A percentile compares a stretch with the other conserved stretches of the same genome.
Evolutionary conservation across 2,329 filamentous ascomycete species (phyloP).

Genomic region (Zymoseptoria pseudotritici): DNA sequence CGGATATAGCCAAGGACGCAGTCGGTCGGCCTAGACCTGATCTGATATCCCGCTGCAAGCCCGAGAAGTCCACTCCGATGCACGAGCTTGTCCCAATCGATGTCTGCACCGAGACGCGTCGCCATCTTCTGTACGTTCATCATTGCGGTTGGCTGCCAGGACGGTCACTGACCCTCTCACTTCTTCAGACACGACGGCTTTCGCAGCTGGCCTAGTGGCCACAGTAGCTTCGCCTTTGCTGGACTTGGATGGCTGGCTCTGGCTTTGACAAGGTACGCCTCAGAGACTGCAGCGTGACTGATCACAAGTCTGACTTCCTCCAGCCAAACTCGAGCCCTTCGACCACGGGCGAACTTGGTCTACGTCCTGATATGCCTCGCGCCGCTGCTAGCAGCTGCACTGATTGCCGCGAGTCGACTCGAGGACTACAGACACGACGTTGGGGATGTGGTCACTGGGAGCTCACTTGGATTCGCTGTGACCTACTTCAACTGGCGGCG

Average conservation of each 20-base stretch:
- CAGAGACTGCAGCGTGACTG: neutral
- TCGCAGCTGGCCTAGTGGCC: slow-evolving; percentile 75
- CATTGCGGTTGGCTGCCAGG: neutral
- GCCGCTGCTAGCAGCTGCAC: slow-evolving; percentile 49
- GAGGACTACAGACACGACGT: slow-evolving; percentile 60
- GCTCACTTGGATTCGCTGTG: slow-evolving; percentile 46
- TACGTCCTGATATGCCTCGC: slow-evolving; percentile 48
- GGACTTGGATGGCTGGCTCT: slow-evolving; percentile 65
- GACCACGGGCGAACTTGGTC: slow-evolving; percentile 51
- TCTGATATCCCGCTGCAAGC: slow-evolving; percentile 79
- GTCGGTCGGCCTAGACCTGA: slow-evolving; percentile 80
- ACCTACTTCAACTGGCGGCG: slow-evolving; percentile 53
- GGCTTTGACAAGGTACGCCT: slow-evolving; percentile 37
- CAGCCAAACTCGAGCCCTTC: slow-evolving; percentile 52
- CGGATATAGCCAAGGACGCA: slow-evolving; percentile 83
- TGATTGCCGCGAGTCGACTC: slow-evolving; percentile 56
- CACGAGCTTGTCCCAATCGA: slow-evolving; percentile 53
- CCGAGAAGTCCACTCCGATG: slow-evolving; percentile 49
- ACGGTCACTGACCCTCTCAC: neutral
- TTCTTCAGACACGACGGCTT: slow-evolving; percentile 60
- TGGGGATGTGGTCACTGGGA: slow-evolving; percentile 53
- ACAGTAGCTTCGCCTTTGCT: slow-evolving; percentile 70
- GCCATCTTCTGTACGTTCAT: slow-evolving; percentile 47
- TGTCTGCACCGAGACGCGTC: slow-evolving; percentile 64
- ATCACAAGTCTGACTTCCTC: neutral